Base-by-base conservation (phyloP, 306 rosid species). In the Hippophae tibetana region DNA sequence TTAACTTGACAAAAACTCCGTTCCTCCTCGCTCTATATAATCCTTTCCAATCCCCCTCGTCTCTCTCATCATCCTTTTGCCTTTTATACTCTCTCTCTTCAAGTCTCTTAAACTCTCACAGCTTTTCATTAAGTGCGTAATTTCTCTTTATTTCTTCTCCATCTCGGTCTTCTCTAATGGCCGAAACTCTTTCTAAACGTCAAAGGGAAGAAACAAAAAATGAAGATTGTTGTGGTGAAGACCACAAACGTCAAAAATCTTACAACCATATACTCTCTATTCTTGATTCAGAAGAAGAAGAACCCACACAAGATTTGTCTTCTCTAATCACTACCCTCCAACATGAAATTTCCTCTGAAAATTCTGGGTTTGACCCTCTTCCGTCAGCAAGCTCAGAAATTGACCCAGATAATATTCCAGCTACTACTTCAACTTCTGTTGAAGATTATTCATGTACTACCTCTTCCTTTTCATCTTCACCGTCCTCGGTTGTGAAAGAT, bases 281-380 rank as follows among this genome's bases (percentile, higher is more conserved):
- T 52, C 89, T 90, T 12, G 95, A 90, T 1, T 71, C 68, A 13
- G 94, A 86, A 9, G 97, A 84, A 64, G 97, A 84, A 0, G 94
- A 80, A 2, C 70, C 84, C 11, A 51, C 70, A 6, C 57, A 82
- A 12, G 97, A 90, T 12, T 70, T 82, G 55, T 84, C 84, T 7
- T 65, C 88, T 38, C 61, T 90, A 5, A 90, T 90, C 53, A 64
- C 81, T 7, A 67, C 86, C 63, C 83, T 90, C 11, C 95, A 90
- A 40, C 73, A 86, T 13, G 97, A 90, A 70, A 73, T 86, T 48
- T 69, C 79, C 31, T 54, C 68, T 1, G 61, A 58, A 7, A 4
- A 61, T 57, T 25, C 58, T 13, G 45, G 60, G 45, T 27, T 60
- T 2, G 54, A 58, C 25, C 58, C 69, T 42, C 75, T 60, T 56